phyloP scores from a whole-genome alignment of 305 asterid species.

The Fraxinus xanthoxyloides region DNA sequence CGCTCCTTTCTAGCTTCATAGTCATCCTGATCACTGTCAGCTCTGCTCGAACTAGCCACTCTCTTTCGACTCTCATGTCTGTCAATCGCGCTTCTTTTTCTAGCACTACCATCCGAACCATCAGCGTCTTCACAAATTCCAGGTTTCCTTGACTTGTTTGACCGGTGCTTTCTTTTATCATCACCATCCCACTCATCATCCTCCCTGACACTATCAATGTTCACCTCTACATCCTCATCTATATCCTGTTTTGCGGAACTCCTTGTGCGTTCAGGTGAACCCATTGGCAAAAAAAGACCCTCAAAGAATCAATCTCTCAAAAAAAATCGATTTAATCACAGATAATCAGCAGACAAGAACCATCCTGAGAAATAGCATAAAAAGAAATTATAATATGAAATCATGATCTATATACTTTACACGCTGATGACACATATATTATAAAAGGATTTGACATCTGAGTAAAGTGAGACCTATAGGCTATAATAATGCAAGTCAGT shows the following conservation, averaged over 20 bases:
- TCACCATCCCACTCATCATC: constrained; percentile 66
- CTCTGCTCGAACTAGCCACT: constrained; percentile 53
- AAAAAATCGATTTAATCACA: neutral
- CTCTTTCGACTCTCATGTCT: constrained; percentile 79
- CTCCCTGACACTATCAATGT: constrained; percentile 63
- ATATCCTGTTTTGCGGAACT: constrained; percentile 42
- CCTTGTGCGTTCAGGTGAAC: constrained; percentile 61
- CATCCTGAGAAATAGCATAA: constrained; percentile 25
- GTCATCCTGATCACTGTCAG: constrained; percentile 73
- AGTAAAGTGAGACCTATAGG: neutral
- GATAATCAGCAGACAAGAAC: constrained; percentile 26
- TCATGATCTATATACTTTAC: neutral
- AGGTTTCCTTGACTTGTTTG: constrained; percentile 56
- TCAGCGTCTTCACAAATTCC: constrained; percentile 62
- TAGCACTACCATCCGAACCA: constrained; percentile 57
- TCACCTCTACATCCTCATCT: constrained; percentile 63
- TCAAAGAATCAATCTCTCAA: constrained; percentile 21
- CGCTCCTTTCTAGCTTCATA: constrained; percentile 58
- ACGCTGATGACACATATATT: neutral
- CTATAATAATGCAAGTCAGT: neutral
- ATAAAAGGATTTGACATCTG: neutral
- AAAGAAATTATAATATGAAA: neutral
- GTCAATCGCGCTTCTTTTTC: constrained; percentile 55
- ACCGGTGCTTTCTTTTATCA: constrained; percentile 50
- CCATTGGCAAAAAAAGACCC: constrained; percentile 53